phyloP scores from a whole-genome alignment of 139 green algal genomes.

The Pycnococcus provasolii region DNA sequence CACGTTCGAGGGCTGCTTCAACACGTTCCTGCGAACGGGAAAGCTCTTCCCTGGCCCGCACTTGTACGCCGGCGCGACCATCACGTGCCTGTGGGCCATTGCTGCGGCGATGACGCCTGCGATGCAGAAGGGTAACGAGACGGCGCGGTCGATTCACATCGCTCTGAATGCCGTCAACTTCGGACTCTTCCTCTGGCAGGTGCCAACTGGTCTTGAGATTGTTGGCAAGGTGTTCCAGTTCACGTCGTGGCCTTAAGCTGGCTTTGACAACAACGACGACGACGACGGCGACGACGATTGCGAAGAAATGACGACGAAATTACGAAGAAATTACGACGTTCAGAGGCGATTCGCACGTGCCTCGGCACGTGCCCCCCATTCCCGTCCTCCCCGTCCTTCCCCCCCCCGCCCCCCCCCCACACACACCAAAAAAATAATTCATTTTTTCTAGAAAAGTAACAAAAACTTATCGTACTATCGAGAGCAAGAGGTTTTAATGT shows the following conservation, averaged over 20 bases:
- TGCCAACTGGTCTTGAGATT: slow-evolving; percentile 92
- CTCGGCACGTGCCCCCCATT: too few relatives aligned
- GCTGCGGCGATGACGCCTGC: slow-evolving; percentile 76
- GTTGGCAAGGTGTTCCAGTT: slow-evolving; percentile 83
- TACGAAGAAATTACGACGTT: too few relatives aligned
- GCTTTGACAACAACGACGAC: too few relatives aligned
- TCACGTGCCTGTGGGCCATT: slow-evolving; percentile 80
- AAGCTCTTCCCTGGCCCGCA: slow-evolving; percentile 97
- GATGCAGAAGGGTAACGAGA: slow-evolving; percentile 95
- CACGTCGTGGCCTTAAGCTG: slow-evolving; percentile 46
- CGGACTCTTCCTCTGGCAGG: slow-evolving; percentile 71
- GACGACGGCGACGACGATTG: too few relatives aligned
- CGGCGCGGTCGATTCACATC: slow-evolving; percentile 78
- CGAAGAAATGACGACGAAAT: too few relatives aligned
- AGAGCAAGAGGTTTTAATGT: too few relatives aligned
- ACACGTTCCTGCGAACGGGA: slow-evolving; percentile 86
- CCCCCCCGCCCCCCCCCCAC: too few relatives aligned
- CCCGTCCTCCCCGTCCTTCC: too few relatives aligned
- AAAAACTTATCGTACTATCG: too few relatives aligned
- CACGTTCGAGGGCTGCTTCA: slow-evolving; percentile 69
- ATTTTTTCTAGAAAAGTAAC: too few relatives aligned
- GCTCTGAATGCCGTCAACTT: slow-evolving; percentile 77
- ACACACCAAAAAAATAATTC: too few relatives aligned
- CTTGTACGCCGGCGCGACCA: slow-evolving; percentile 82
- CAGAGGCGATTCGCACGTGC: too few relatives aligned